Base-by-base conservation (phyloP, 164 flowering plant genomes). In the Nymphaea colorata region DNA sequence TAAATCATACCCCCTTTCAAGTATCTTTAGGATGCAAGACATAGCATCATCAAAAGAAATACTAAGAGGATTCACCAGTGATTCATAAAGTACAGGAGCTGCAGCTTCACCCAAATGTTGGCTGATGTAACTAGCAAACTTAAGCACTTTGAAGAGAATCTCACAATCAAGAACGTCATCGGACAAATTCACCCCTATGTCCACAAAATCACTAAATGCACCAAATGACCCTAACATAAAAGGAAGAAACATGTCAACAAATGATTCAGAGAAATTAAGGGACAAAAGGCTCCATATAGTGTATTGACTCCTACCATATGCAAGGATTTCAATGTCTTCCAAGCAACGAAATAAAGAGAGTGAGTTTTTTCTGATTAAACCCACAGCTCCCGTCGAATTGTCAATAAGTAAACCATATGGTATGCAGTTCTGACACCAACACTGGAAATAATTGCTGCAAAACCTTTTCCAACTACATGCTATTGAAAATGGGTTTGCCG, bases 81-180 rank as follows among this genome's bases (percentile, higher is more conserved):
- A 81, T 72, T 91, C 96, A 72, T 88, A 91, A 66, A 85, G 80
- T 68, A 88, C 71, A 67, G 85, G 80, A 43, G 88, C 77, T 68
- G 89, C 83, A 73, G 86, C 76, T 83, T 79, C 86, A 44, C 98
- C 97, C 70, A 91, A 71, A 67, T 83, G 96, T 66, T 79, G 90
- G 73, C 80, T 81, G 67, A 94, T 73, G 64, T 67, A 76, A 62
- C 75, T 79, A 63, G 79, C 64, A 73, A 96, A 91, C 73, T 82
- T 79, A 8, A 88, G 79, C 44, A 91, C 68, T 66, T 87, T 95
- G 66, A 76, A 70, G 59, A 91, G 85, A 73, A 88, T 73, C 67
- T 82, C 90, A 65, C 74, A 70, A 45, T 84, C 90, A 70, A 72
- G 71, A 55, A 69, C 74, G 79, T 81, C 79, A 69, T 73, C 81